phyloP scores from a whole-genome alignment of 2,329 filamentous ascomycete genomes.

The Berkeleyomyces basicola region DNA sequence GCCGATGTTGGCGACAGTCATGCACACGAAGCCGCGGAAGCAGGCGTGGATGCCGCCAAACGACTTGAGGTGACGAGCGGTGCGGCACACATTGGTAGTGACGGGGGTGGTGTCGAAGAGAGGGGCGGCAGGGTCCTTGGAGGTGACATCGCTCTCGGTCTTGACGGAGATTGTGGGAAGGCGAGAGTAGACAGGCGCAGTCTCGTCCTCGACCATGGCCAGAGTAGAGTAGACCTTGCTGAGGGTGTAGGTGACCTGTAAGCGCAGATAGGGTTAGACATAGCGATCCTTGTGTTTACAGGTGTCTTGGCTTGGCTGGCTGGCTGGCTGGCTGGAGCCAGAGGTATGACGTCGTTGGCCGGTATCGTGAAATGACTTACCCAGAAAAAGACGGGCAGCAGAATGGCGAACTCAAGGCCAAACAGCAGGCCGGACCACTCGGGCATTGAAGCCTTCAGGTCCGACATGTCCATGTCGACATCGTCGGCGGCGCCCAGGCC shows the following conservation, averaged over 20 bases:
- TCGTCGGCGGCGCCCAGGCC: background rate
- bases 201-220: slow-evolving; percentile 42
- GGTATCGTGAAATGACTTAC: slow-evolving; percentile 1
- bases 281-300: background rate
- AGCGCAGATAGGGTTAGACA: background rate
- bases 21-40: slow-evolving; percentile 50
- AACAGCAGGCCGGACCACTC: slow-evolving; percentile 1
- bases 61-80: slow-evolving; percentile 38
- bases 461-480: slow-evolving; percentile 1
- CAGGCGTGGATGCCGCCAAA: slow-evolving; percentile 43
- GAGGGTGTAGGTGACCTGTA: slow-evolving; percentile 35
- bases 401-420: background rate
- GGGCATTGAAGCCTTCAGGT: background rate
- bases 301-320: background rate
- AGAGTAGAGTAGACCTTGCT: slow-evolving; percentile 34
- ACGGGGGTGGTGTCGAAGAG: slow-evolving; percentile 24
- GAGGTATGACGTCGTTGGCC: background rate
- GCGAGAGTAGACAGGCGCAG: slow-evolving; percentile 37
- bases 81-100: slow-evolving; percentile 35
- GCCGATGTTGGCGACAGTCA: slow-evolving; percentile 27
- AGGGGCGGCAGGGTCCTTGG: slow-evolving; percentile 18
- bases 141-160: slow-evolving; percentile 19
- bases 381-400: slow-evolving; percentile 8
- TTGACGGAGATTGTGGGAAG: slow-evolving; percentile 26
- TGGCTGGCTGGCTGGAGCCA: too few relatives aligned